Evolutionary conservation across 2,329 filamentous ascomycete genomes (phyloP), one percentile per base, ranked within the genome.

Genomic region (Phaeosphaeriaceae sp.): DNA sequence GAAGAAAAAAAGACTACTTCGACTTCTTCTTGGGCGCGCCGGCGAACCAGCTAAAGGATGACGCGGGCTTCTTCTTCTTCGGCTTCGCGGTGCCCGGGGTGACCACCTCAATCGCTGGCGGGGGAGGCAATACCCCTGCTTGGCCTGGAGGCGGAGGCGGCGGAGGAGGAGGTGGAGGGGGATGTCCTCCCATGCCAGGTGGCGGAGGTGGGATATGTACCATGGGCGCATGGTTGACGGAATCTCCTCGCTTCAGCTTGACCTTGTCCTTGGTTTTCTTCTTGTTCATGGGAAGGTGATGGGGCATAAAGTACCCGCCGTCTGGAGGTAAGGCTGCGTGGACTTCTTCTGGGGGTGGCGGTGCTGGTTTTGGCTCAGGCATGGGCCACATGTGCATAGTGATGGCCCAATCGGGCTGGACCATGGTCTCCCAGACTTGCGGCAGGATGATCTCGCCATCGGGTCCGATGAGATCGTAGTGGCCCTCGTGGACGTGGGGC

Each of bases 311-410:
- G 25, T 36, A 51, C 48, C 58, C 62, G 22, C 53, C 58, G 61
- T 69, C 59, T 22, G 58, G 57, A 24, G 63, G 66, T 54, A 61
- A 62, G 1, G 62, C 59, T 31, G 60, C 55, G 11, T 47, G 15
- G 15, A n/a, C 20, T 63, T 61, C 19, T 46, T 47, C 1, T 56
- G 58, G 19, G 57, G 65, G 61, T 25, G 63, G 64, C 13, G 61
- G 62, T 17, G 60, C 55, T 2, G 60, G 54, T 40, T 21, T 40
- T 27, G 33, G 24, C 11, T 80, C 77, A 11, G 76, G 73, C 73
- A 82, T 78, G 0, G 81, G 81, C 80, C 81, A 82, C 72, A 83
- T 80, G 61, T 81, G 78, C 80, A 83, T 83, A 10, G 73, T 80
- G 57, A 83, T 79, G 48, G 77, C 71, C 80, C 79, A 82, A 63